Percentiles rank a stretch among this genome's conserved stretches.
Conservation (phyloP, 106 monocot species). For the Dendrobium chrysotoxum region DNA sequence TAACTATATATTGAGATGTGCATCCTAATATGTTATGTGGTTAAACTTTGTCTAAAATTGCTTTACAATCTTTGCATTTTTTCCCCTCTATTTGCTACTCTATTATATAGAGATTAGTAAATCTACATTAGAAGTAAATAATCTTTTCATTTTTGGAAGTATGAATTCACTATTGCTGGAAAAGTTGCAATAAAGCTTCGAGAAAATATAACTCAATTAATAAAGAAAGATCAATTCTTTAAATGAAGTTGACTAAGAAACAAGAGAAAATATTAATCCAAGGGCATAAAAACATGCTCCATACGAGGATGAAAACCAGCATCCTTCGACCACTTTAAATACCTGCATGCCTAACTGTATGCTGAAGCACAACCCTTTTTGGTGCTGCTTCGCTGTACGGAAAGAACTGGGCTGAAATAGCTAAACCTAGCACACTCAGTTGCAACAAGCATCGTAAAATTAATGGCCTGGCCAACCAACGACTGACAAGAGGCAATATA, state of each 20-base stretch:
- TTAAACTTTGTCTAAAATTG: neutral
- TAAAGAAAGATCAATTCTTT: neutral
- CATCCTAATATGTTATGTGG: neutral
- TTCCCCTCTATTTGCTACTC: neutral
- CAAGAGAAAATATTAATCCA: neutral
- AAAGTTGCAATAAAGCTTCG: neutral
- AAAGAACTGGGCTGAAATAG: slow-evolving; percentile 78
- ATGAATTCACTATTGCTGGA: neutral
- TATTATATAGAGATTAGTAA: neutral
- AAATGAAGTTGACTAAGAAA: neutral
- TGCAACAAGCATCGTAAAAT: slow-evolving; percentile 69
- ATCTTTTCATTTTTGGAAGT: neutral
- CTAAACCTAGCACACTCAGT: slow-evolving; percentile 57
- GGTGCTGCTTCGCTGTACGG: slow-evolving; percentile 82
- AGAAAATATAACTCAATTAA: neutral
- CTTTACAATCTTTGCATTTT: neutral
- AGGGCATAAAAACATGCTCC: slow-evolving; percentile 1
- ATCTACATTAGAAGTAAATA: neutral
- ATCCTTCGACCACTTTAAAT: neutral
- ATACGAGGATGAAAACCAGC: neutral
- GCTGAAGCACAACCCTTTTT: slow-evolving; percentile 90
- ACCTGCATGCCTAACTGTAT: slow-evolving; percentile 65
- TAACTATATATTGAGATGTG: neutral
- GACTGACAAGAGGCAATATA: slow-evolving; percentile 62
- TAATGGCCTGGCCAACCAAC: slow-evolving; percentile 60